Conservation (phyloP, 345 rosid species). For the Noccaea caerulescens region DNA sequence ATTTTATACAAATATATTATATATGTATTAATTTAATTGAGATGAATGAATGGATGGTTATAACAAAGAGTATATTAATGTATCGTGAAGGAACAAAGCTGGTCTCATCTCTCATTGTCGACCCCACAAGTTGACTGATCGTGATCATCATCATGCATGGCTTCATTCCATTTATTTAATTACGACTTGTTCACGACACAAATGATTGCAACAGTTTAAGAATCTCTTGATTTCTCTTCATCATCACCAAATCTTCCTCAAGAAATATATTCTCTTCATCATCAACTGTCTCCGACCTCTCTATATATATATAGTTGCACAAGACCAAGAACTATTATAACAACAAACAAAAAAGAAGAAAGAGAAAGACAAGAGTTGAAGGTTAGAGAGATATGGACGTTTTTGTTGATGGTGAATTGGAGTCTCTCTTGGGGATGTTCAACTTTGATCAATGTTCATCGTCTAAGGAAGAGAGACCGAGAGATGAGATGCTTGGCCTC, state of each 20-base stretch:
- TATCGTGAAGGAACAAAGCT: slow-evolving; percentile 43
- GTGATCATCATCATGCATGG: slow-evolving; percentile 48
- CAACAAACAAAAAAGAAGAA: slow-evolving; percentile 21
- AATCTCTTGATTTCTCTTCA: slow-evolving; percentile 43
- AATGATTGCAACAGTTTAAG: slow-evolving; percentile 44
- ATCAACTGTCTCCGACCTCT: slow-evolving; percentile 32
- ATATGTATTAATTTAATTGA: neutral
- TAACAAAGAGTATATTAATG: slow-evolving; percentile 25
- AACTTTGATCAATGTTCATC: slow-evolving; percentile 46
- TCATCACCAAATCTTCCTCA: slow-evolving; percentile 41
- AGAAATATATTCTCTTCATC: slow-evolving; percentile 30
- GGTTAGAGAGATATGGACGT: slow-evolving; percentile 37
- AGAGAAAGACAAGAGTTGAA: slow-evolving; percentile 24
- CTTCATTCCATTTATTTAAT: slow-evolving; percentile 33
- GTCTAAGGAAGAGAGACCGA: slow-evolving; percentile 37
- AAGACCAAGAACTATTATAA: slow-evolving; percentile 22
- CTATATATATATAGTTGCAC: slow-evolving; percentile 30
- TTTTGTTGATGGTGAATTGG: slow-evolving; percentile 49
- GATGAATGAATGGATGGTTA: slow-evolving; percentile 26
- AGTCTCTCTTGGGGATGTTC: slow-evolving; percentile 48
- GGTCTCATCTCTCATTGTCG: slow-evolving; percentile 32
- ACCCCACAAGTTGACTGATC: slow-evolving; percentile 49
- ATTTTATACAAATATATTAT: slow-evolving; percentile 10
- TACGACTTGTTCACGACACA: slow-evolving; percentile 37
- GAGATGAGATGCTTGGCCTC: slow-evolving; percentile 41